Evolutionary conservation across 192 early-diverging fungal species (phyloP).

Genomic region (Coemansia sp.): DNA sequence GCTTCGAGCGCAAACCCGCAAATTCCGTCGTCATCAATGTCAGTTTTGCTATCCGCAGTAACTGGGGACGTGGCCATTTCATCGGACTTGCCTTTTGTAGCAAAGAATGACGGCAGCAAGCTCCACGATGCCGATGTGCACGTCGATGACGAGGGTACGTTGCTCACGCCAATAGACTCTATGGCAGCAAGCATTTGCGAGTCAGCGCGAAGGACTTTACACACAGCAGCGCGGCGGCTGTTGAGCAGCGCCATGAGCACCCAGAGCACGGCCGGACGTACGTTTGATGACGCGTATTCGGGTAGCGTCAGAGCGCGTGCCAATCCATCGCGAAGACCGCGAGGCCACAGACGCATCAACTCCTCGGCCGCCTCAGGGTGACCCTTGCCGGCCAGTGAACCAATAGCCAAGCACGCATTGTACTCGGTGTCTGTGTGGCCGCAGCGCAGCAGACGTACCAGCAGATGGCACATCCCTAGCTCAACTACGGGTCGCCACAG

Average conservation of each 20-base stretch:
- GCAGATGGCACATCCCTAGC: slow-evolving; percentile 63
- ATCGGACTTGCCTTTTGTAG: neutral
- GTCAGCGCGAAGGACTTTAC: slow-evolving; percentile 19
- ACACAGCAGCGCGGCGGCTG: slow-evolving; percentile 16
- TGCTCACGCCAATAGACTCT: slow-evolving; percentile 15
- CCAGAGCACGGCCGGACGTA: slow-evolving; percentile 41
- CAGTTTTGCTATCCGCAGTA: neutral
- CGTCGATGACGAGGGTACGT: neutral
- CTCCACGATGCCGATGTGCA: slow-evolving; percentile 12
- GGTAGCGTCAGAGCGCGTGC: slow-evolving; percentile 42
- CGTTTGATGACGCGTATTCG: slow-evolving; percentile 20
- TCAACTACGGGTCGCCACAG: slow-evolving; percentile 65
- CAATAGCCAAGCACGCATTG: slow-evolving; percentile 76
- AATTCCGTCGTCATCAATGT: slow-evolving; percentile 3
- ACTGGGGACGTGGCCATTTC: neutral
- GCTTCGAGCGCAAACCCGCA: slow-evolving; percentile 5
- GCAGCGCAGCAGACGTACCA: slow-evolving; percentile 62
- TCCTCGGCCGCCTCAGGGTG: slow-evolving; percentile 64
- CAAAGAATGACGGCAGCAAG: slow-evolving; percentile 13
- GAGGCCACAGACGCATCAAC: slow-evolving; percentile 69
- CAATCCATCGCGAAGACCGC: slow-evolving; percentile 63
- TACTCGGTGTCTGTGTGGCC: slow-evolving; percentile 64
- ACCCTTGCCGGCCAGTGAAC: slow-evolving; percentile 62
- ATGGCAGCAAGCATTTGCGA: slow-evolving; percentile 27
- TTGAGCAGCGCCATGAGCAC: slow-evolving; percentile 26